Evolutionary conservation across 805 yeast species (phyloP).

Genomic region (Lipomyces orientalis): DNA sequence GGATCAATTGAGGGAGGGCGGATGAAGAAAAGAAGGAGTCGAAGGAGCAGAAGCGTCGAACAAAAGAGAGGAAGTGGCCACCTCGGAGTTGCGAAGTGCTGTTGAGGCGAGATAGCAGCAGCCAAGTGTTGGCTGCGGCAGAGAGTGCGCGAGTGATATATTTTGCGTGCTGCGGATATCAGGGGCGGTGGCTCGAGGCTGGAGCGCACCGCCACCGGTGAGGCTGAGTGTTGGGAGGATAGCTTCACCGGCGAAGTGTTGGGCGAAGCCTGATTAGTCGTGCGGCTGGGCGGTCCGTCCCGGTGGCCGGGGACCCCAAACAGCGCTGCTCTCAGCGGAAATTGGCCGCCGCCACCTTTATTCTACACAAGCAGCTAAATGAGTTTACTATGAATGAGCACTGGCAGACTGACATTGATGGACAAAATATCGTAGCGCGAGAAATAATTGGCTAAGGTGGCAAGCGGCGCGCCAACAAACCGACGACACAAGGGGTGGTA

Average conservation of each 20-base stretch:
- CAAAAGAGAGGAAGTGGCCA: not conserved
- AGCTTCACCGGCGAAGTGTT: constrained; percentile 12
- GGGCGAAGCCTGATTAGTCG: constrained; percentile 13
- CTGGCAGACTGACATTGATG: not conserved
- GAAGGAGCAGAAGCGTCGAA: constrained; percentile 11
- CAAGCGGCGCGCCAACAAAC: not conserved
- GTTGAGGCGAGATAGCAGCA: not conserved
- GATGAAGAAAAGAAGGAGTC: constrained; percentile 10
- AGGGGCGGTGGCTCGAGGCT: too few relatives aligned
- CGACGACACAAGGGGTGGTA: too few relatives aligned
- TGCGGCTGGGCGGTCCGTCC: not conserved
- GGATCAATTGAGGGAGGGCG: constrained; percentile 7
- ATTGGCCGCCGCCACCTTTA: too few relatives aligned
- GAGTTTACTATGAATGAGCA: not conserved
- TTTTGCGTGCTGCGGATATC: not conserved
- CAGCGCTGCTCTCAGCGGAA: too few relatives aligned
- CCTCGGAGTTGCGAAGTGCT: not conserved
- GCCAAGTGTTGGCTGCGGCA: not conserved
- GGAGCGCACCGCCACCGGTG: constrained; percentile 1
- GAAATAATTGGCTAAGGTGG: not conserved
- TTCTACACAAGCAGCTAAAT: too few relatives aligned
- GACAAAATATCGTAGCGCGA: not conserved
- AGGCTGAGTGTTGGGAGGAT: constrained; percentile 5
- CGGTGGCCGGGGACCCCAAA: not conserved
- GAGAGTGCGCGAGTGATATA: not conserved